These are phyloP conservation scores for Ustilago vetiveriae DNA, from an alignment of 1,284 basidiomycete species.

Conservation along the genomic window DNA sequence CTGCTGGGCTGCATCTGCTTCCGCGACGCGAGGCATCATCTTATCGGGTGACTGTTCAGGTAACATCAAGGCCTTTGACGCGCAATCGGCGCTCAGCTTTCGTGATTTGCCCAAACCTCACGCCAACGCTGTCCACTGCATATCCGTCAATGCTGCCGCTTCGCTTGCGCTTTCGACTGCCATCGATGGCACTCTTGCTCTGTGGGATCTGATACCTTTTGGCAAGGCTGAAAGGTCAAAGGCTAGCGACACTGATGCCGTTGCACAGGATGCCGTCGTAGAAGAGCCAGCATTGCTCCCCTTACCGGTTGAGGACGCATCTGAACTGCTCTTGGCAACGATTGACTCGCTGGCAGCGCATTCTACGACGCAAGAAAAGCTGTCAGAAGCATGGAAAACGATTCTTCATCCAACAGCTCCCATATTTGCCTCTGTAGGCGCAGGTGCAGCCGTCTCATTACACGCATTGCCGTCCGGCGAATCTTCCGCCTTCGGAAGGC, in stretches of 20 bases:
- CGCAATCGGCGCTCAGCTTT: slow-evolving; percentile 11
- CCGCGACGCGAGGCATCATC: slow-evolving; percentile 17
- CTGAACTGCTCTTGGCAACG: neutral
- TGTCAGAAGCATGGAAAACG: slow-evolving; percentile 43
- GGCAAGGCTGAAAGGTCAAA: neutral
- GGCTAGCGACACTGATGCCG: neutral
- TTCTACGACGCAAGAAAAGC: slow-evolving; percentile 1
- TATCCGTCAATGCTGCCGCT: slow-evolving; percentile 12
- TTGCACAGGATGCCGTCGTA: neutral
- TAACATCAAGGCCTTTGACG: slow-evolving; percentile 21
- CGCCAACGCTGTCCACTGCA: slow-evolving; percentile 28
- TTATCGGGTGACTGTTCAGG: slow-evolving; percentile 31
- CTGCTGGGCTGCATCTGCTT: slow-evolving; percentile 26
- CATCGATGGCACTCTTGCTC: slow-evolving; percentile 35
- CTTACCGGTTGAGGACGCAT: slow-evolving; percentile 15
- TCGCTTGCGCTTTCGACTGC: slow-evolving; percentile 15
- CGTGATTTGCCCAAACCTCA: slow-evolving; percentile 14
- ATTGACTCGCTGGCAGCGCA: slow-evolving; percentile 17
- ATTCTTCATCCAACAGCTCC: slow-evolving; percentile 18
- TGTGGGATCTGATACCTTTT: slow-evolving; percentile 31
- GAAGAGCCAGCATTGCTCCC: slow-evolving; percentile 11
- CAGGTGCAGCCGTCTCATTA: slow-evolving; percentile 18
- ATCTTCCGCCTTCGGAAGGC: slow-evolving; percentile 3
- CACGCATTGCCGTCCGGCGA: slow-evolving; percentile 10
- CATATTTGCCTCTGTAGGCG: slow-evolving; percentile 28